phyloP scores from a whole-genome alignment of 2,329 filamentous ascomycete species.

The Cladosporium sp. region DNA sequence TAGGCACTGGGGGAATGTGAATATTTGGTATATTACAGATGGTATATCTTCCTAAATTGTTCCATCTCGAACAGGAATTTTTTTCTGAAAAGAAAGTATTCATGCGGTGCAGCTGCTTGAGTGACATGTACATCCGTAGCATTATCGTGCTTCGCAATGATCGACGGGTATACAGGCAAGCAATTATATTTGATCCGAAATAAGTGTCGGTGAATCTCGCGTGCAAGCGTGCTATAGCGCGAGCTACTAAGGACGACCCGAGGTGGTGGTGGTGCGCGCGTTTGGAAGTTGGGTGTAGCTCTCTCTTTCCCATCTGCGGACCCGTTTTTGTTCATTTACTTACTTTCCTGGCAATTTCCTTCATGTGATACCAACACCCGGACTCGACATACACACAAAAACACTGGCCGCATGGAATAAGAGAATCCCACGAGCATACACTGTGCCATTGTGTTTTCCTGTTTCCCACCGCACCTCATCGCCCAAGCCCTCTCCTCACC shows the following conservation, averaged over 20 bases:
- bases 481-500: background rate
- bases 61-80: background rate
- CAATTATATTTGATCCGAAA: background rate
- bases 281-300: too few species aligned
- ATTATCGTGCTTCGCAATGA: background rate
- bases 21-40: background rate
- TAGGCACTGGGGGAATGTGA: background rate
- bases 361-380: background rate
- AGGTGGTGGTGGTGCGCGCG: conserved; percentile 1
- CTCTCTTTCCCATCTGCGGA: background rate
- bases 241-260: background rate
- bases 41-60: background rate
- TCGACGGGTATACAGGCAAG: background rate
- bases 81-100: background rate
- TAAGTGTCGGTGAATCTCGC: background rate
- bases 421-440: background rate
- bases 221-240: conserved; percentile 12
- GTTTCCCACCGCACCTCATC: background rate
- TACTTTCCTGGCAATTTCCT: background rate
- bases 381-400: background rate
- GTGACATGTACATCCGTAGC: background rate
- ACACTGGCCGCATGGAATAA: background rate
- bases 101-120: background rate
- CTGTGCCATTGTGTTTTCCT: background rate
- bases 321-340: conserved; percentile 1